Base-by-base conservation (phyloP, 768 basidiomycete genomes). In the Russula brevipes region DNA sequence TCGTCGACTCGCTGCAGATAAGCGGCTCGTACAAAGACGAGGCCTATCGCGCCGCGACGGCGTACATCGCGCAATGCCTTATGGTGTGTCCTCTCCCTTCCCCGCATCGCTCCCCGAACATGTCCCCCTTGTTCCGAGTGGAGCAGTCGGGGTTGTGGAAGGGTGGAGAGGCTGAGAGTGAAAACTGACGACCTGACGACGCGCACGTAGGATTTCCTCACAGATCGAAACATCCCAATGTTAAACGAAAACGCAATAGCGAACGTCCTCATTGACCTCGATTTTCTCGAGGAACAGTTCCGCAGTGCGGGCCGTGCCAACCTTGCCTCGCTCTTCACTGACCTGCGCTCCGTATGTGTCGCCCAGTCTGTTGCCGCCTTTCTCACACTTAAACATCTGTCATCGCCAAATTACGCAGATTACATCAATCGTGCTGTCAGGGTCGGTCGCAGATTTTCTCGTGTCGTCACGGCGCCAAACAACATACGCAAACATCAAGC, bases 171-270 rank as follows among this genome's bases (percentile, higher is more conserved):
- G 19, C 17, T 17, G 10, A 46, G 11, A 39, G 41, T 10, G 24
- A 24, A 24, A 24, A 45, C 50, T 54, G 52, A 53, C 24, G 38
- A 50, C 30, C 24, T 11, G 12, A 36, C n/a, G 9, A 36, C 17
- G 16, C 16, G 31, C 5, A 8, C 19, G 6, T 67, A 95, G 93
- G 83, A 85, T 62, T 91, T 92, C 73, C 74, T 94, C 71, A 82
- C 84, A 24, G 90, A 91, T 10, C 81, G 86, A 4, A 87, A 88
- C 62, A 82, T 94, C 31, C 76, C 79, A 8, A 81, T 81, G 76
- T 83, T 95, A 79, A 98, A 96, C 70, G 94, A 98, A 70, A 88
- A 90, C 69, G 94, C 91, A 1, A 80, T 97, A 47, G 84, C 87
- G 38, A 96, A 95, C 68, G 81, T 98, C 54, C 77, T 89, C 57